phyloP scores from a whole-genome alignment of 805 yeast genomes.

The Teunomyces gatunensis region DNA sequence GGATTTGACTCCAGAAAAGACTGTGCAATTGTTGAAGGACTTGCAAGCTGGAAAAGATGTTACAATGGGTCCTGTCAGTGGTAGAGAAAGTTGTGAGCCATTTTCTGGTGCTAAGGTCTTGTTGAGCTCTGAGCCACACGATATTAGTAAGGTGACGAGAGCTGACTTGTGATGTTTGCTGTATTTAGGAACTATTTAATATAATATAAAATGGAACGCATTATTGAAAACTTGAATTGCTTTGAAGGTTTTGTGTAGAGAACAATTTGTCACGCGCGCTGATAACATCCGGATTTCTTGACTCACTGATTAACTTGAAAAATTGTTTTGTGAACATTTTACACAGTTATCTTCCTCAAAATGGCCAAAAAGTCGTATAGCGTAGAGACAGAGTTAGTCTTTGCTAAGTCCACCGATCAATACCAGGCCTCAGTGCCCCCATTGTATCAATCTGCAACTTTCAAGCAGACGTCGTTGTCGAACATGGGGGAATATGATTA shows the following conservation, averaged over 20 bases:
- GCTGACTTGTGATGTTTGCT: constrained; percentile 50
- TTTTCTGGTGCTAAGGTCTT: constrained; percentile 65
- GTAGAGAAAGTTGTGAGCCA: constrained; percentile 77
- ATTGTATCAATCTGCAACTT: constrained; percentile 90
- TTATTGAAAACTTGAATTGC: not conserved
- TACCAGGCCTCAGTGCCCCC: constrained; percentile 84
- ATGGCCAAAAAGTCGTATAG: constrained; percentile 38
- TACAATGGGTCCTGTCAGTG: constrained; percentile 66
- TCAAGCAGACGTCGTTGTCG: constrained; percentile 70
- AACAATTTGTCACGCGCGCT: constrained; percentile 2
- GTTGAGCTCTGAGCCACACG: constrained; percentile 58
- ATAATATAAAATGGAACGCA: not conserved
- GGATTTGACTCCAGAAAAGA: constrained; percentile 70
- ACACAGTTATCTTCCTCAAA: not conserved
- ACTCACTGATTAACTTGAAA: constrained; percentile 1
- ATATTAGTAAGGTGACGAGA: constrained; percentile 69
- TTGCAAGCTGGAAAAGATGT: constrained; percentile 62
- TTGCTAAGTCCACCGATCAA: constrained; percentile 59
- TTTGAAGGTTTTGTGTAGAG: not conserved
- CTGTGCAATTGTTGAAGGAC: constrained; percentile 58
- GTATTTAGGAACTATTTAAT: constrained; percentile 2
- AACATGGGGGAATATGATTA: constrained; percentile 74
- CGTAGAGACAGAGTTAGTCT: constrained; percentile 70
- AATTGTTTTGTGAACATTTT: not conserved
- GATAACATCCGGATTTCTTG: constrained; percentile 2